Evolutionary conservation across 106 monocot genomes (phyloP), one percentile per base, ranked within the genome.

Genomic region (Agapanthus africanus): DNA sequence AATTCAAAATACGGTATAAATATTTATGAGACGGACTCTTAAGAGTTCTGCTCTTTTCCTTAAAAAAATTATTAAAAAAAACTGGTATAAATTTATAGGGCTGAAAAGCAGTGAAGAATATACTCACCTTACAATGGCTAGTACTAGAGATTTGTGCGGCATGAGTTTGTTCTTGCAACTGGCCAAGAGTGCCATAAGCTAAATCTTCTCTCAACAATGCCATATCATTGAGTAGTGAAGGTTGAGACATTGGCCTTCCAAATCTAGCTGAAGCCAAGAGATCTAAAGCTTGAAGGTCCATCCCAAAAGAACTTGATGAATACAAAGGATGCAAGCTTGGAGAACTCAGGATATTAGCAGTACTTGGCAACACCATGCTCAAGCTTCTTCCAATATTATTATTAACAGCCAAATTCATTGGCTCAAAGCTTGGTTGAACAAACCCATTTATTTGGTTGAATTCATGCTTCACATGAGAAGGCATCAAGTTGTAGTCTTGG

Each of bases 221-320:
- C 3, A 64, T 64, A 19, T 8, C 15, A 6, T 66, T 30, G 10
- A 19, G 9, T 1, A 66, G 30, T 27, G 42, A 44, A 26, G 68
- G 49, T 30, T 68, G 68, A 26, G 66, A 66, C 66, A 66, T 28
- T 62, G 61, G 33, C 36, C 61, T 34, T 28, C 61, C 36, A 21
- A 62, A 62, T 28, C 35, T 62, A 28, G 61, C 61, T n/a, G 61
- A 62, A 36, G n/a, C n/a, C 61, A 62, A 62, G 61, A 62, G 61
- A 40, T 65, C 39, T 40, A 65, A 3, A 6, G 64, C 64, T 13
- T 38, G 64, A 65, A 38, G 11, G 15, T 65, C 64, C 66, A 66
- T 28, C 4, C 68, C 46, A 10, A 50, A 27, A 9, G 49, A 10
- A 50, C 19, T 67, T 14, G 31, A 30, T 22, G 44, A 18, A 16